Percentiles rank a stretch among this genome's conserved stretches.
These are phyloP conservation scores for Zychaea mexicana DNA, from an alignment of 371 early-diverging fungal species.

Conservation along the genomic window DNA sequence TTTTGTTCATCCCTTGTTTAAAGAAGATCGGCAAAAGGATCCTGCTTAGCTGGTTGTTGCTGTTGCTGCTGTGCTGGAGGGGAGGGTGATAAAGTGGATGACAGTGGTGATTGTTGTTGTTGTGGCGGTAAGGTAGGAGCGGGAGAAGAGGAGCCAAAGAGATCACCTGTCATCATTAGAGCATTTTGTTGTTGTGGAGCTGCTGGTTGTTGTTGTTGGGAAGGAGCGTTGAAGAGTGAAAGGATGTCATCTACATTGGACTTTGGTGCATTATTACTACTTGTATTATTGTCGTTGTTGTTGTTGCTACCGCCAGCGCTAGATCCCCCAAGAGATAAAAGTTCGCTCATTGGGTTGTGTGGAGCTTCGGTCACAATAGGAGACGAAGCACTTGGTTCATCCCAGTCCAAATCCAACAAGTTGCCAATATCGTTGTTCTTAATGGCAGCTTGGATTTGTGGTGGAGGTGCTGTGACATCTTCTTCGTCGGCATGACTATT, in stretches of 20 bases:
- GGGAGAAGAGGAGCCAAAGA: conserved; percentile 19
- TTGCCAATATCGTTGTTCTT: conserved; percentile 61
- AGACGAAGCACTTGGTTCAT: conserved; percentile 35
- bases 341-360: conserved; percentile 22
- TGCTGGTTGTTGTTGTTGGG: conserved; percentile 4
- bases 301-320: conserved; percentile 3
- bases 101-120: neutral
- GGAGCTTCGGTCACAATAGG: conserved; percentile 25
- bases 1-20: conserved; percentile 5
- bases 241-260: conserved; percentile 38
- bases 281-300: conserved; percentile 9
- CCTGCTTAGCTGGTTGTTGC: conserved; percentile 12
- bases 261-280: conserved; percentile 12
- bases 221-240: conserved; percentile 29
- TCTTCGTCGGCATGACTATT: conserved; percentile 57
- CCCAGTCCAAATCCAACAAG: conserved; percentile 56
- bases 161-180: conserved; percentile 10
- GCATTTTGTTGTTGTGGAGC: conserved; percentile 14
- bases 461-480: conserved; percentile 55
- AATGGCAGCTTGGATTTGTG: conserved; percentile 52
- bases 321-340: conserved; percentile 38
- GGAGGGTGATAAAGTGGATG: neutral
- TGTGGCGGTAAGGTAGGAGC: conserved; percentile 2
- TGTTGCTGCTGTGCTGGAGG: conserved; percentile 21
- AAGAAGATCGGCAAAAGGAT: conserved; percentile 30